Conservation (phyloP, 495 filamentous ascomycete species). For the Cladorrhinum samala region DNA sequence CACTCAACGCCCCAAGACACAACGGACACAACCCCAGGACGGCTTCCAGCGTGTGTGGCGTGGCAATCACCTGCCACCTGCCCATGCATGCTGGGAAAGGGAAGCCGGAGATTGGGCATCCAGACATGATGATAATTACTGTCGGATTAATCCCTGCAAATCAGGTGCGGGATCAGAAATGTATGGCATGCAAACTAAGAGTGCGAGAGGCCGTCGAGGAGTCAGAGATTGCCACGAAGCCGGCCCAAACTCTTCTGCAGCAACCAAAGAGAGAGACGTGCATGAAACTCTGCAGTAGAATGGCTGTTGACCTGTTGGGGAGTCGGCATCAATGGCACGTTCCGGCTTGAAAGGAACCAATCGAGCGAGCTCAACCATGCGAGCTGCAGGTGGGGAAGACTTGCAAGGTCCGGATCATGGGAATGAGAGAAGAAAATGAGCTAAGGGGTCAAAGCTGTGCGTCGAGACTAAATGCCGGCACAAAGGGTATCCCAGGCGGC, state of each 20-base stretch:
- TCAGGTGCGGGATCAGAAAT: neutral
- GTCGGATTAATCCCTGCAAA: neutral
- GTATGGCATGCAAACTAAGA: neutral
- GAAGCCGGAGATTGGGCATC: conserved; percentile 3
- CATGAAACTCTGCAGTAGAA: conserved; percentile 15
- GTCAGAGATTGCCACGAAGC: conserved; percentile 47
- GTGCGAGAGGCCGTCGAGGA: conserved; percentile 8
- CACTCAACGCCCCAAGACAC: too few relatives aligned
- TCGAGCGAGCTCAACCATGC: conserved; percentile 23
- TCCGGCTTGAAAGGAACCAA: conserved; percentile 6
- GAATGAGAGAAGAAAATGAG: neutral
- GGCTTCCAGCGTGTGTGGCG: neutral
- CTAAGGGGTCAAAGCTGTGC: too few relatives aligned
- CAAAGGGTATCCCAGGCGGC: too few relatives aligned
- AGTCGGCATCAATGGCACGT: conserved; percentile 6
- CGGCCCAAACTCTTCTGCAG: conserved; percentile 12
- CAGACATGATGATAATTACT: neutral
- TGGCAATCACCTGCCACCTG: neutral
- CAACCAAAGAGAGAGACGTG: conserved; percentile 15
- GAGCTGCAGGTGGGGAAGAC: conserved; percentile 15
- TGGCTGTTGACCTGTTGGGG: neutral
- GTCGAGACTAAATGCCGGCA: too few relatives aligned
- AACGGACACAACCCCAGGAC: neutral
- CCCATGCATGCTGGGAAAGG: neutral
- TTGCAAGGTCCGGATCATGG: neutral